Evolutionary conservation across 495 filamentous ascomycete species (phyloP).

Genomic region (Bombardia bombarda): DNA sequence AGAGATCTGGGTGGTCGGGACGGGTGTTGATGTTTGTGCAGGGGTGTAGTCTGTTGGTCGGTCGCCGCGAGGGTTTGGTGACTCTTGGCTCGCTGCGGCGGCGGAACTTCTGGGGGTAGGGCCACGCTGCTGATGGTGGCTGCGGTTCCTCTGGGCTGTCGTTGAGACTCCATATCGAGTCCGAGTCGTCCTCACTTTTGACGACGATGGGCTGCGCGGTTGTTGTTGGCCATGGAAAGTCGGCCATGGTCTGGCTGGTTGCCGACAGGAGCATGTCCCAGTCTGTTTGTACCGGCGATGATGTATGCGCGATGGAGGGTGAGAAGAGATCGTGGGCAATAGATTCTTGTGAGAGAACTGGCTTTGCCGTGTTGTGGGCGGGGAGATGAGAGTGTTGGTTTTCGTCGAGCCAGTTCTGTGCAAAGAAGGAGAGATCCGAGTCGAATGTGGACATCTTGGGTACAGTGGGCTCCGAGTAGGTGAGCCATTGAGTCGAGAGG

Average conservation of each 20-base stretch:
- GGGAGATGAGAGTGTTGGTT: neutral
- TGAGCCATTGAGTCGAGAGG: slow-evolving; percentile 1
- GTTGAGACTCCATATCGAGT: slow-evolving; percentile 13
- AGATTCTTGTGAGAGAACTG: neutral
- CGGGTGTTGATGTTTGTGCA: neutral
- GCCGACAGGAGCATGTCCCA: slow-evolving; percentile 9
- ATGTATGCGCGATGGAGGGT: neutral
- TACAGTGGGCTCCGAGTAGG: slow-evolving; percentile 2
- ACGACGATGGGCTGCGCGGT: neutral
- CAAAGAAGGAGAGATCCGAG: too few relatives aligned
- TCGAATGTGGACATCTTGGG: slow-evolving; percentile 2
- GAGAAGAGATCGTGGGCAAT: slow-evolving; percentile 1
- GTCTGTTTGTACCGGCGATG: slow-evolving; percentile 2
- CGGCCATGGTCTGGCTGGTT: neutral
- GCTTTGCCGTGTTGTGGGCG: neutral
- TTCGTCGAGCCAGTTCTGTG: slow-evolving; percentile 8
- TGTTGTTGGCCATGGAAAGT: slow-evolving; percentile 8
- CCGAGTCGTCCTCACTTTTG: slow-evolving; percentile 19
- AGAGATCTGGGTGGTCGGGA: neutral
- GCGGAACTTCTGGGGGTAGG: slow-evolving; percentile 1
- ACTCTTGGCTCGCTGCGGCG: slow-evolving; percentile 9
- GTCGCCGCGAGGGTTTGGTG: neutral
- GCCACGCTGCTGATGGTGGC: slow-evolving; percentile 1
- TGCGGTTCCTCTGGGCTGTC: slow-evolving; percentile 12
- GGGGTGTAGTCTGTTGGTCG: too few relatives aligned